phyloP scores from a whole-genome alignment of 805 yeast species.

The Candida orba region DNA sequence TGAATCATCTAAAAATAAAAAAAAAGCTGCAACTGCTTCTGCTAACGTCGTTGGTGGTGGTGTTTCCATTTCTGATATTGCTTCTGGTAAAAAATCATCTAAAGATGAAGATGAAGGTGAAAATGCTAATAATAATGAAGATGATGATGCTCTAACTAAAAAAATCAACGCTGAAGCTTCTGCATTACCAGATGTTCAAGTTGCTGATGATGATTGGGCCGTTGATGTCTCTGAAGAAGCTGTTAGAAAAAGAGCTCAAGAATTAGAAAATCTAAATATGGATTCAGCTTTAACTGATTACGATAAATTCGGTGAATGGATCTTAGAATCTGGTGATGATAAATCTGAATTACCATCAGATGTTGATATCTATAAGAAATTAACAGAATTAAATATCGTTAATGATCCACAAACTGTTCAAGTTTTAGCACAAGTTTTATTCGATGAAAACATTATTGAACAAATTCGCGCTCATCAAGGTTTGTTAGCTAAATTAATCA shows the following conservation, averaged over 20 bases:
- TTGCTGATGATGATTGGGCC: constrained; percentile 93
- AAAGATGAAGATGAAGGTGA: constrained; percentile 27
- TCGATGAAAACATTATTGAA: constrained; percentile 65
- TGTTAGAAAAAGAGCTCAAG: constrained; percentile 82
- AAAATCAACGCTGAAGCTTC: constrained; percentile 83
- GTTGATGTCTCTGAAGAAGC: constrained; percentile 97
- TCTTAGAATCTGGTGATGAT: constrained; percentile 45
- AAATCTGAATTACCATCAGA: constrained; percentile 66
- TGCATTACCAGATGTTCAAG: constrained; percentile 52
- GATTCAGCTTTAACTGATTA: constrained; percentile 39
- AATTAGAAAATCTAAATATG: constrained; percentile 60
- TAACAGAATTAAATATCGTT: constrained; percentile 67
- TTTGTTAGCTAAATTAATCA: constrained; percentile 69
- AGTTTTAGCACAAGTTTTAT: constrained; percentile 86
- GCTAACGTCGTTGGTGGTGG: constrained; percentile 89
- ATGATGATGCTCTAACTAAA: constrained; percentile 68
- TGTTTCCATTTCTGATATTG: constrained; percentile 71
- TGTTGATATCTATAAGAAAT: constrained; percentile 88
- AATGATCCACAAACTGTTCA: constrained; percentile 73
- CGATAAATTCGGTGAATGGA: constrained; percentile 88
- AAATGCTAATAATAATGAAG: constrained; percentile 36
- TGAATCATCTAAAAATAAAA: constrained; percentile 49
- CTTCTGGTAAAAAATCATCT: constrained; percentile 37
- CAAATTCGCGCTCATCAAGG: constrained; percentile 78
- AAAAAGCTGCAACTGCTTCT: constrained; percentile 76